Conservation (phyloP, 352 stramenopile genomes). For the Phytophthora multivora region DNA sequence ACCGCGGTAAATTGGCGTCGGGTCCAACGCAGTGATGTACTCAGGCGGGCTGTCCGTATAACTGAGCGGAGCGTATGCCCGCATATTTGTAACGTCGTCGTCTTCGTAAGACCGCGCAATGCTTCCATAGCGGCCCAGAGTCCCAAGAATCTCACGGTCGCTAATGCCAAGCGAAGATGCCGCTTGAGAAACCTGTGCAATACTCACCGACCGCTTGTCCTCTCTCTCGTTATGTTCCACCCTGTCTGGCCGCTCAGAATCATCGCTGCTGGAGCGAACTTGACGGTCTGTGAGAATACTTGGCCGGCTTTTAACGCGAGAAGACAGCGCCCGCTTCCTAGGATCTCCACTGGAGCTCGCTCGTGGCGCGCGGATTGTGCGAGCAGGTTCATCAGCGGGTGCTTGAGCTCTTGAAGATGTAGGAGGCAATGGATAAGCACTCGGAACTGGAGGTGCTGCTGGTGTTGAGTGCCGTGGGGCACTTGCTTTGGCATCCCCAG, state of each 20-base stretch:
- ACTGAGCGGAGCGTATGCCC: constrained; percentile 32
- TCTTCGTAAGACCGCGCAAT: constrained; percentile 37
- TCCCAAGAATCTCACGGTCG: constrained; percentile 52
- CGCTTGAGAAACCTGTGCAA: constrained; percentile 35
- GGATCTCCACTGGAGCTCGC: constrained; percentile 20
- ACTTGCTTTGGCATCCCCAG: constrained; percentile 9
- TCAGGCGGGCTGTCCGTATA: constrained; percentile 39
- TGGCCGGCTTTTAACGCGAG: constrained; percentile 20
- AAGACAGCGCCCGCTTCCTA: constrained; percentile 29
- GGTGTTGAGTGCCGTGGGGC: neutral
- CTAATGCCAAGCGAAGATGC: constrained; percentile 31
- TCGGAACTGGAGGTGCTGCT: neutral
- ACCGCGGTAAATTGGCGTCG: constrained; percentile 42
- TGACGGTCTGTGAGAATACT: constrained; percentile 24
- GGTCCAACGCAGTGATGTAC: constrained; percentile 40
- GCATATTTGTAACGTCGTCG: constrained; percentile 41
- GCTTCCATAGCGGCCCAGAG: constrained; percentile 35
- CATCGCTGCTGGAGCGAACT: constrained; percentile 11
- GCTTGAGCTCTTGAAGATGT: neutral
- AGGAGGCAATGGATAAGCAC: neutral
- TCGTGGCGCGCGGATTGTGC: neutral
- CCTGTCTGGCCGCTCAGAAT: constrained; percentile 10
- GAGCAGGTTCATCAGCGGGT: constrained; percentile 1
- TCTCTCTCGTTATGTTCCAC: constrained; percentile 19
- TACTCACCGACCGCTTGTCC: constrained; percentile 21